Base-by-base conservation (phyloP, 768 basidiomycete species). In the Boletus coccyginus region DNA sequence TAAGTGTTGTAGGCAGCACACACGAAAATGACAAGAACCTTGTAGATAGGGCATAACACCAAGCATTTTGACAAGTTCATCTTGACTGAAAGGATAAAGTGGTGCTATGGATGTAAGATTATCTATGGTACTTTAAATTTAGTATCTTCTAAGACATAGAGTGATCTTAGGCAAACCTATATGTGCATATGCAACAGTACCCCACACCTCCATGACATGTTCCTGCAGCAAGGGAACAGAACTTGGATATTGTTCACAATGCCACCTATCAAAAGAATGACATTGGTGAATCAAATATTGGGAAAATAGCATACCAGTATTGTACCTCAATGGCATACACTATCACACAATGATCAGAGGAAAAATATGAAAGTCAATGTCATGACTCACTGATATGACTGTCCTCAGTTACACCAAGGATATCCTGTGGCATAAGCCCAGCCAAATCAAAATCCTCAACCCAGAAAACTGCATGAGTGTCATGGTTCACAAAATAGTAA, bases 401-500 rank as follows among this genome's bases (percentile, higher is more conserved):
- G 7, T 50, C 29, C 17, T 50, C 49, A 29, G 49, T 50, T 6
- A 31, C 49, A 40, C 49, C 49, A 27, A 31, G 16, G 13, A 50
- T 40, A 19, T 39, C 3, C 5, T 5, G 3, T 40, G 38, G 38
- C 6, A 50, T 29, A 40, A 31, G 3, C 9, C 7, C 11, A 50
- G 27, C 38, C 17, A 50, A 17, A 7, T 39, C 49, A 40, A 40
- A 7, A 13, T 40, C 39, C 17, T 50, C 38, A 31, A 39, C 7
- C 49, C 49, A 50, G 3, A 50, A 50, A 19, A 50, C 27, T 12
- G 13, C 29, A 50, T 40, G 49, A 17, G 27, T 29, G 5, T 50
- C 38, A 31, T 50, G 49, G 27, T 50, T 40, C 29, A 50, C 49
- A 31, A 50, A 50, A 36, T 50, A 50, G 39, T 50, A 50, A 31